phyloP scores from a whole-genome alignment of 768 basidiomycete species.

The Lactarius vividus region DNA sequence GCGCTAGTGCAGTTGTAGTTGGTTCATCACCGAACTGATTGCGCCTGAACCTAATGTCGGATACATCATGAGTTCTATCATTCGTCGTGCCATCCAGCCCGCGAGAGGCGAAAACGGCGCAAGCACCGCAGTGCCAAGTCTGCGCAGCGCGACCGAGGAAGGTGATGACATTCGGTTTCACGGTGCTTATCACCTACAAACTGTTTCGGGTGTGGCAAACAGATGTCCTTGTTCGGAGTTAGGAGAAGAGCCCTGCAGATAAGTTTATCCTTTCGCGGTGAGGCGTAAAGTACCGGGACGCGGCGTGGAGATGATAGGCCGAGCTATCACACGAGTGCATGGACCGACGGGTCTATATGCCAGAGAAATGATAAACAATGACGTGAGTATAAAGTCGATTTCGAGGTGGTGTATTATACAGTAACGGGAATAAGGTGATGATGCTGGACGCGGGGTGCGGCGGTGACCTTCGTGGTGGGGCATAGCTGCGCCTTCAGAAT shows the following conservation, averaged over 20 bases:
- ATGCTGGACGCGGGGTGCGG: neutral
- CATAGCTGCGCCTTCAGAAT: neutral
- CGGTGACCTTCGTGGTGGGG: neutral
- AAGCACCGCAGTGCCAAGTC: neutral
- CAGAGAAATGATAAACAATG: neutral
- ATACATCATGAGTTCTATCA: neutral
- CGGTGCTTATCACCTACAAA: neutral
- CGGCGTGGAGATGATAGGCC: neutral
- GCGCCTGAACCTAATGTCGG: neutral
- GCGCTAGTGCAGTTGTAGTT: neutral
- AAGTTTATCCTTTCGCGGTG: neutral
- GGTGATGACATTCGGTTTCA: neutral
- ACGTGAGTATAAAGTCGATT: neutral
- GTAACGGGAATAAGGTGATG: neutral
- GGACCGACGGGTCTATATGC: neutral
- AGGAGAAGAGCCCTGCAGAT: neutral
- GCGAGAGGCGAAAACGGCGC: neutral
- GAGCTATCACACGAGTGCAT: neutral
- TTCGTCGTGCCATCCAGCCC: neutral
- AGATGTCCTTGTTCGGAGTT: neutral
- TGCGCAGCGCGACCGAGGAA: neutral
- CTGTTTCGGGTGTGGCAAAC: neutral
- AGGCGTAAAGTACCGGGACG: neutral
- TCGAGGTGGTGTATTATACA: neutral
- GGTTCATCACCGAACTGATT: neutral